phyloP scores from a whole-genome alignment of 2,329 filamentous ascomycete genomes.

The Hypoxylon sp. region DNA sequence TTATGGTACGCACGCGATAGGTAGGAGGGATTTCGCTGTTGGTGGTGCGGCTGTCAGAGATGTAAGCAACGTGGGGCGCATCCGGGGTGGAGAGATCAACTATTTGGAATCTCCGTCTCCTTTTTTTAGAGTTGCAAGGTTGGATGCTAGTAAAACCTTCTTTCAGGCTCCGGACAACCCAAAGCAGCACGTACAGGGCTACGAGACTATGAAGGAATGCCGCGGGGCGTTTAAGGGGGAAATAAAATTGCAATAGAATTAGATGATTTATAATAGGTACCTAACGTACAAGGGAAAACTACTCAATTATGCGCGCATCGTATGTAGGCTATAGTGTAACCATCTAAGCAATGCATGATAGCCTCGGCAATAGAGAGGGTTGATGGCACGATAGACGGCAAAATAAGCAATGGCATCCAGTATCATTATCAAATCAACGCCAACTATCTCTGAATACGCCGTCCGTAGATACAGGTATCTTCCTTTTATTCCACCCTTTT shows the following conservation, averaged over 20 bases:
- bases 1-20: slow-evolving; percentile 32
- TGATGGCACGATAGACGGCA: neutral
- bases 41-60: slow-evolving; percentile 25
- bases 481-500: slow-evolving; percentile 39
- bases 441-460: slow-evolving; percentile 21
- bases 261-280: slow-evolving; percentile 5
- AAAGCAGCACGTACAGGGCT: neutral
- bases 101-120: slow-evolving; percentile 43
- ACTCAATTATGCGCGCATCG: neutral
- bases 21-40: slow-evolving; percentile 27
- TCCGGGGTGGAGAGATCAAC: slow-evolving; percentile 22
- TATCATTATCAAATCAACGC: slow-evolving; percentile 29
- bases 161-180: neutral
- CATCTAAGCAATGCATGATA: slow-evolving; percentile 2
- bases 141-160: neutral
- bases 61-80: slow-evolving; percentile 36
- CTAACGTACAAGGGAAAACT: neutral
- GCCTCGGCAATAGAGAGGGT: slow-evolving; percentile 6
- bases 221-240: no score
- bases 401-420: neutral
- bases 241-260: slow-evolving; percentile 1
- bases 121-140: slow-evolving; percentile 29
- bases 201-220: slow-evolving; percentile 3
- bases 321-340: slow-evolving; percentile 2
- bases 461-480: slow-evolving; percentile 45